Percentiles rank a stretch among this genome's conserved stretches.
These are phyloP conservation scores for Globisporangium solare DNA, from an alignment of 352 stramenopile genomes.

Conservation along the genomic window DNA sequence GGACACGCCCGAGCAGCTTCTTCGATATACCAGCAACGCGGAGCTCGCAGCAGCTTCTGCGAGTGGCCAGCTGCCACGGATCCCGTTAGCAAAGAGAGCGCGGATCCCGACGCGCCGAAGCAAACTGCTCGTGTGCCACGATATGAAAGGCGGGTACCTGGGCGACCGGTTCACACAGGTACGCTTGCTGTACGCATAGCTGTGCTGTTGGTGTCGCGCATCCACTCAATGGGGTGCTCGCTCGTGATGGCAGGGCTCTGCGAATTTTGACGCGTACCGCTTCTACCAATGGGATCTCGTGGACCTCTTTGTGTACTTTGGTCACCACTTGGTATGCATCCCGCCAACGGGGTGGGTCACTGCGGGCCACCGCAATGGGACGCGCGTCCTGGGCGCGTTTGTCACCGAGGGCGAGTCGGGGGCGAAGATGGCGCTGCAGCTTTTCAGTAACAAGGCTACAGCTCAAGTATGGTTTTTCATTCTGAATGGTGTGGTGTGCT, in stretches of 20 bases:
- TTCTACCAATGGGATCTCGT: conserved; percentile 56
- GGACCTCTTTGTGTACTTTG: conserved; percentile 57
- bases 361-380: conserved; percentile 42
- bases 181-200: background rate
- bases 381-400: conserved; percentile 40
- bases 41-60: background rate
- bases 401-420: conserved; percentile 37
- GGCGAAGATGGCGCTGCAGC: conserved; percentile 18
- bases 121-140: conserved; percentile 51
- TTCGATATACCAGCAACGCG: conserved; percentile 14
- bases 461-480: conserved; percentile 24
- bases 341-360: conserved; percentile 38
- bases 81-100: conserved; percentile 24
- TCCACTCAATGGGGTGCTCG: background rate
- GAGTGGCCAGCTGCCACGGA: background rate
- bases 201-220: background rate
- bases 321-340: conserved; percentile 43
- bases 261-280: conserved; percentile 31
- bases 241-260: conserved; percentile 16
- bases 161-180: conserved; percentile 33
- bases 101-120: conserved; percentile 27
- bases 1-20: conserved; percentile 26
- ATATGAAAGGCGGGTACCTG: conserved; percentile 50
- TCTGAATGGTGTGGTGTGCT: background rate
- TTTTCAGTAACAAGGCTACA: conserved; percentile 23